Base-by-base conservation (phyloP, 352 stramenopile genomes). In the Phytophthora brassicae region DNA sequence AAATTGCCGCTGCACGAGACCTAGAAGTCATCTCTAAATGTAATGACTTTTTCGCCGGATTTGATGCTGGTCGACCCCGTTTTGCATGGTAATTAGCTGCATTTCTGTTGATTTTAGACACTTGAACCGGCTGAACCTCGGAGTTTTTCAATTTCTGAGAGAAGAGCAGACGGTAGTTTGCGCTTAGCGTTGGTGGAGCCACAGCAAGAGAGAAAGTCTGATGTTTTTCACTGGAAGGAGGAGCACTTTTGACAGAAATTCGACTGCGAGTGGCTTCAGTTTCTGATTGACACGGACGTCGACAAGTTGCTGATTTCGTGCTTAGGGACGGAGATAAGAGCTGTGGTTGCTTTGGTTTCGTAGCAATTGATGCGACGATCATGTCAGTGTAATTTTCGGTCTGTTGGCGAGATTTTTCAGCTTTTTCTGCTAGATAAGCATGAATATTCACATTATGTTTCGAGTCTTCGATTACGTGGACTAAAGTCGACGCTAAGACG, bases 401-500 rank as follows among this genome's bases (percentile, higher is more conserved):
- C n/a, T 75, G 74, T 29, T 56, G 60, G 41, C 63, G 71, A 17
- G 70, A 52, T 29, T 66, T 72, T 29, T 72, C 75, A 8, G 55
- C 36, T 46, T 84, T 72, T 16, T 58, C 29, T 13, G 66, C 68
- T 48, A 70, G 74, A 43, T 78, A 79, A 17, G 65, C 60, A 38
- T 64, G 53, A 11, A 72, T 46, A n/a, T 84, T 84, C 24, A 72
- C 43, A 6, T 50, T 24, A 6, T 69, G 75, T 56, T 77, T 77
- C 8, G 79, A 72, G 24, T 81, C 68, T 2, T 59, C 59, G 53
- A 90, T 83, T 4, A 59, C 53, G 24, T 79, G 79, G 11, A 76
- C 46, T 8, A 89, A 35, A 14, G 67, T 69, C 3, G 64, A 78
- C 9, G 69, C 65, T 35, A 79, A 47, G 39, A 81, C 51, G 12